A percentile compares a stretch with the other conserved stretches of the same genome.
Conservation (phyloP, 305 asterid genomes). For the Rubia tinctorum region DNA sequence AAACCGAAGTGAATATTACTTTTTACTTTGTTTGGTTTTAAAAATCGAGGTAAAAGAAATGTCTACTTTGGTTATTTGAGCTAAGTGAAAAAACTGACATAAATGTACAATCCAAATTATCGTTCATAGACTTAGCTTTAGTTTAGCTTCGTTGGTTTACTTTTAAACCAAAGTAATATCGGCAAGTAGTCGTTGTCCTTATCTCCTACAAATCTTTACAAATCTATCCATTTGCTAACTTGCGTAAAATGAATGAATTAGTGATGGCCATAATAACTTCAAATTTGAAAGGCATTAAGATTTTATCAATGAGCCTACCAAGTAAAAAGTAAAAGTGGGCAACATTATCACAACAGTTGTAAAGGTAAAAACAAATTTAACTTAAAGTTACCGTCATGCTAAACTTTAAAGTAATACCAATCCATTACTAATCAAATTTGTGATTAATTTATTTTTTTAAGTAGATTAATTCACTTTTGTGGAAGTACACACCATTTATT, state of each 20-base stretch:
- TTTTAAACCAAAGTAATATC: neutral
- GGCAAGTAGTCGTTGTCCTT: neutral
- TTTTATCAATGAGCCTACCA: neutral
- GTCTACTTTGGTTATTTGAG: no score
- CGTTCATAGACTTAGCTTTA: neutral
- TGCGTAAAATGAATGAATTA: neutral
- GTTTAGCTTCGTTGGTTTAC: neutral
- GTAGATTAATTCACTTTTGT: no score
- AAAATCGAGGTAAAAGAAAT: no score
- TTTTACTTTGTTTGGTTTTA: no score
- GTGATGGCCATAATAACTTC: neutral
- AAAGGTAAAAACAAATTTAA: constrained; percentile 1
- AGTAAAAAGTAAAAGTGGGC: neutral
- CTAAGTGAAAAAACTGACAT: no score
- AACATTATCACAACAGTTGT: neutral
- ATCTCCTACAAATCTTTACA: neutral
- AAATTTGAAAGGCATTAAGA: neutral
- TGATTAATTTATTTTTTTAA: no score
- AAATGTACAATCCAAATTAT: no score
- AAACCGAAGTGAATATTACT: no score
- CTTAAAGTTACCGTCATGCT: constrained; percentile 2
- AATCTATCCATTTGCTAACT: no score
- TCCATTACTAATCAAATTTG: neutral
- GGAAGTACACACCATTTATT: neutral
- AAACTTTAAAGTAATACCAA: neutral